These are phyloP conservation scores for Aspergillus phoenicis DNA, from an alignment of 2,329 filamentous ascomycete species.

Conservation along the genomic window DNA sequence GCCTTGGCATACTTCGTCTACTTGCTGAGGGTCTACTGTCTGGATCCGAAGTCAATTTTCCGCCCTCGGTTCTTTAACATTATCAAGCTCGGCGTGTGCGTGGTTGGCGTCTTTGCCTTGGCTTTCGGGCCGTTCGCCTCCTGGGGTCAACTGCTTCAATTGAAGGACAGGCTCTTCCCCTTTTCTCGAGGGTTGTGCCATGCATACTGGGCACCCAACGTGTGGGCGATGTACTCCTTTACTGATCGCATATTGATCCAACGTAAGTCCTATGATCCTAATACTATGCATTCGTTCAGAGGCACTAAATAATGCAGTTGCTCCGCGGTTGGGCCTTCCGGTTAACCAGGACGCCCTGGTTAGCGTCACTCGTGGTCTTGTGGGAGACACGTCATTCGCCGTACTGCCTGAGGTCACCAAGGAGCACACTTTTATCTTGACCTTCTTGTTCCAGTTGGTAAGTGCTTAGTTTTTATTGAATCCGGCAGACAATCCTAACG, in stretches of 20 bases:
- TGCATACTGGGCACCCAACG: conserved; percentile 96
- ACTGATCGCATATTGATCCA: conserved; percentile 79
- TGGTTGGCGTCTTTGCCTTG: conserved; percentile 70
- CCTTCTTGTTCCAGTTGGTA: conserved; percentile 76
- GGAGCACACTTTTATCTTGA: conserved; percentile 76
- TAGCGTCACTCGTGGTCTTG: conserved; percentile 88
- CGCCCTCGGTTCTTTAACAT: conserved; percentile 76
- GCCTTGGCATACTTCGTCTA: conserved; percentile 95
- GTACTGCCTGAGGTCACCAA: conserved; percentile 86
- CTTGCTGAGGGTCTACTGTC: conserved; percentile 84
- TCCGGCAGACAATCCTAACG: conserved; percentile 18
- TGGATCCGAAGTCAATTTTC: conserved; percentile 75
- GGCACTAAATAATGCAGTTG: conserved; percentile 60
- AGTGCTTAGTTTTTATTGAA: conserved; percentile 26
- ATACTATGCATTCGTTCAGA: background rate
- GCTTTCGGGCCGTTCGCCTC: conserved; percentile 88
- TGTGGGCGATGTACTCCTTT: conserved; percentile 97
- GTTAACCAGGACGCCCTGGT: conserved; percentile 75
- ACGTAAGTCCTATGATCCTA: conserved; percentile 56
- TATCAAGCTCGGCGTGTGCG: conserved; percentile 76
- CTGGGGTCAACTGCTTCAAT: conserved; percentile 79
- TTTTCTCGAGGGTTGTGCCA: conserved; percentile 94
- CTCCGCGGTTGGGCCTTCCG: conserved; percentile 74
- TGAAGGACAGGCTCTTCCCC: conserved; percentile 83
- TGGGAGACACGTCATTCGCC: conserved; percentile 92